phyloP scores from a whole-genome alignment of 140 eudicot genomes.

The Cichorium intybus region DNA sequence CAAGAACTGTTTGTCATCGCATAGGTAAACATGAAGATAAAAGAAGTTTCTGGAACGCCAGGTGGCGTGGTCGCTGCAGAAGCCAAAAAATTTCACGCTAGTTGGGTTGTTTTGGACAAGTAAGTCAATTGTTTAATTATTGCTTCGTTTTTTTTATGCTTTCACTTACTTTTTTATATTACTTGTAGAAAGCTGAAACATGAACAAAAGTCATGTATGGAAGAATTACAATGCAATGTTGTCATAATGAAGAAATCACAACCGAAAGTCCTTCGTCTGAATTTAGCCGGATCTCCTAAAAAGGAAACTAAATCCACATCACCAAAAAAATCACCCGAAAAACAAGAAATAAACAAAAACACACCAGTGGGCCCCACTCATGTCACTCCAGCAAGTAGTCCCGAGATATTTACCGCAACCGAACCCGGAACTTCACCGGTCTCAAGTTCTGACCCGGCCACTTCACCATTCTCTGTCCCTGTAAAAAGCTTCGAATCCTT shows the following conservation, averaged over 20 bases:
- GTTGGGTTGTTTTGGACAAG: conserved; percentile 95
- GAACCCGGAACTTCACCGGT: conserved; percentile 86
- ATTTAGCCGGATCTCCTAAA: conserved; percentile 58
- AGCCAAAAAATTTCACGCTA: conserved; percentile 71
- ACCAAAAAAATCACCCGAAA: conserved; percentile 30
- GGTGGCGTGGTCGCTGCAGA: conserved; percentile 86
- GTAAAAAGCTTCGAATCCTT: conserved; percentile 31
- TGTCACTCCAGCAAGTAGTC: conserved; percentile 83
- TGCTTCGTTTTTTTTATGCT: background rate
- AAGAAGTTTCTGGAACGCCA: conserved; percentile 61
- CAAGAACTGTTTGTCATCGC: background rate
- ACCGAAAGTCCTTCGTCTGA: conserved; percentile 83
- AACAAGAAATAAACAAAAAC: no score
- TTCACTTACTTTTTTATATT: background rate
- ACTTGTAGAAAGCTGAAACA: conserved; percentile 65
- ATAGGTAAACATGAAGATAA: conserved; percentile 88
- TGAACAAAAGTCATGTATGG: conserved; percentile 86
- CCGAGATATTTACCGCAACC: conserved; percentile 74
- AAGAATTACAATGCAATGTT: conserved; percentile 86
- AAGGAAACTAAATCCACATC: conserved; percentile 50
- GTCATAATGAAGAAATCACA: conserved; percentile 78
- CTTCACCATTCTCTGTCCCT: conserved; percentile 62
- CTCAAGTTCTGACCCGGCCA: conserved; percentile 88
- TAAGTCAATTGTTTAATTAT: conserved; percentile 12
- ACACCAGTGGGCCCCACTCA: conserved; percentile 31